Base-by-base conservation (phyloP, 257 asterid species). In the Nicotiana knightiana region DNA sequence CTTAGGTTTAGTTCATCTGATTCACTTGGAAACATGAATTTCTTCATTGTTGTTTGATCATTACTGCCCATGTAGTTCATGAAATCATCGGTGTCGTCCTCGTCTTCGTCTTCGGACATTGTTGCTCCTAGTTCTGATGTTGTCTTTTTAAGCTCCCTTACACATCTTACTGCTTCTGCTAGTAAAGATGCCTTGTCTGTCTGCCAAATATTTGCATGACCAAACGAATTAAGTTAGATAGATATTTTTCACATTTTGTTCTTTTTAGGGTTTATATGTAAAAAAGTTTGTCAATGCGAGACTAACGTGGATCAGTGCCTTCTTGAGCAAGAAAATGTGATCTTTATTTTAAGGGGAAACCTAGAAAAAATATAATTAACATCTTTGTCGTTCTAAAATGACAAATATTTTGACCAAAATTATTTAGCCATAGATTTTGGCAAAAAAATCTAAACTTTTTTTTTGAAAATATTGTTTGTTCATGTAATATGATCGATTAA, bases 181-280 rank as follows among this genome's bases (percentile, higher is more conserved):
- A 95, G 91, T 33, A 95, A 85, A 1, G 99, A 92, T 1, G 99
- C 99, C 89, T 95, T 95, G 90, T 93, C 99, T 37, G 98, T 88
- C 99, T 94, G 84, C 67, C 13, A 81, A 48, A 24, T 46, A 6
- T 71, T 73, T 32, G 18, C 33, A 73, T 80, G 8, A 18, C 24
- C 6, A 18, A 62, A 30, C n/a, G 9, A 17, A 43, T 9, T 43
- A 43, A 43, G 51, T 9, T 43, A 67, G 79, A 6, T 73, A 9
- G 33, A 12, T 21, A n/a, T 9, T 61, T 61, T 21, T 61, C 33
- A 0, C 15, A 16, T 57, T 21, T 17, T 17, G 1, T 57, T 17
- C 24, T 2, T 57, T 57, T 15, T 54, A 24, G 8, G 18, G 5
- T 10, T 62, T 0, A 0, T 64, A 64, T 0, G 39, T 2, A 5